Evolutionary conservation across 1,139 yeast species (phyloP), one percentile per base, ranked within the genome.

Genomic region (Yarrowia galli): DNA sequence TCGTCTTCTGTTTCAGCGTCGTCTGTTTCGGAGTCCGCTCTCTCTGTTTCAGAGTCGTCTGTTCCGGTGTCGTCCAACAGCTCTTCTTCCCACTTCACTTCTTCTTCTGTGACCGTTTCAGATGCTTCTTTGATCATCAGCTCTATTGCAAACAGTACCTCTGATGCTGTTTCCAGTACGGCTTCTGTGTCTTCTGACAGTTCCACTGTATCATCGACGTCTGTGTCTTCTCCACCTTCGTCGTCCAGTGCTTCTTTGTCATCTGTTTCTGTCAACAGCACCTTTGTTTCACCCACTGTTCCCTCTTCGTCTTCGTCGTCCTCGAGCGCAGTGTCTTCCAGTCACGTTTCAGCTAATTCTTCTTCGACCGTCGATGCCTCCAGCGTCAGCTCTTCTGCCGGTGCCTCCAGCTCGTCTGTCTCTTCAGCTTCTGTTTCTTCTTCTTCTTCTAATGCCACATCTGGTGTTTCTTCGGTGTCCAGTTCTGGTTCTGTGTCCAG

Each of bases 391-490:
- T 32, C 56, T 32, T 32, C 56, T 28, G 13, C 32, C 3, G 25
- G 6, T 22, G 40, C 6, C 18, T 49, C 56, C 8, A 32, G 53
- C 16, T 48, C 53, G 18, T 10, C 40, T 18, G 25, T 49, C 25
- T 20, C 56, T 49, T 49, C 56, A 48, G 53, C 53, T 48, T 48
- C 51, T 46, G 6, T 16, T 45, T 13, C 51, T 3, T 13, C 51
- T 3, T 3, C 32, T 25, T 23, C 51, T 16, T 16, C 40, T 3
- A 46, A 46, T 28, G 16, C 22, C 51, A 25, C 51, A 8, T 46
- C 53, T 12, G 53, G 53, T 12, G 13, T n/a, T 46, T 49, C 56
- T 49, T 49, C 56, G 40, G 40, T 18, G 42, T 49, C 54, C 40
- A 49, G 40, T 40, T 28, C 54, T 48, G 36, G n/a, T n/a, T 48